Percentiles rank a stretch among this genome's conserved stretches.
phyloP scores from a whole-genome alignment of 2,329 filamentous ascomycete species.

The Diaporthe sp. region DNA sequence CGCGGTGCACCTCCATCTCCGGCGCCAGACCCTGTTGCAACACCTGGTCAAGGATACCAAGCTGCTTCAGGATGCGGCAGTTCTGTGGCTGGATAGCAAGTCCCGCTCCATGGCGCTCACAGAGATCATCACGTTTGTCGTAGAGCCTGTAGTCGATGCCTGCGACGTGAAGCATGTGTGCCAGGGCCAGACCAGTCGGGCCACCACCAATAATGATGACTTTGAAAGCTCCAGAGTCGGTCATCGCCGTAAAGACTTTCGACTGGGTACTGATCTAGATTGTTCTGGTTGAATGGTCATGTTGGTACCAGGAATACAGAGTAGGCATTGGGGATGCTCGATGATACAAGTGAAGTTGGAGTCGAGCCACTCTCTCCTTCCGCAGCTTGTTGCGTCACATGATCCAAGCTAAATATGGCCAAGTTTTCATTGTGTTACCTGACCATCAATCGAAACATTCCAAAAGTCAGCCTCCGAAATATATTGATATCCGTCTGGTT shows the following conservation, averaged over 20 bases:
- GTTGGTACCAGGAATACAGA: too few relatives aligned
- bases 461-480: not conserved
- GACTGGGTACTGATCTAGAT: too few relatives aligned
- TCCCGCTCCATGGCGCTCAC: not conserved
- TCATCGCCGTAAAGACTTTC: not conserved
- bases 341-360: not conserved
- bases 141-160: not conserved
- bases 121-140: not conserved
- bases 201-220: not conserved
- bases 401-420: not conserved
- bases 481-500: not conserved
- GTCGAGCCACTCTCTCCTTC: not conserved
- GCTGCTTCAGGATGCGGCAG: not conserved
- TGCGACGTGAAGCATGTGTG: not conserved
- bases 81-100: constrained; percentile 3
- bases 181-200: not conserved
- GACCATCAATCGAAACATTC: not conserved
- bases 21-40: not conserved
- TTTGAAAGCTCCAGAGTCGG: not conserved
- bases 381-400: not conserved
- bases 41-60: not conserved
- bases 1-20: constrained; percentile 8
- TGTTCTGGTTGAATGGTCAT: not conserved
- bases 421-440: not conserved
- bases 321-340: not conserved